Evolutionary conservation across 441 rosid species (phyloP).

Genomic region (Viola pubescens): DNA sequence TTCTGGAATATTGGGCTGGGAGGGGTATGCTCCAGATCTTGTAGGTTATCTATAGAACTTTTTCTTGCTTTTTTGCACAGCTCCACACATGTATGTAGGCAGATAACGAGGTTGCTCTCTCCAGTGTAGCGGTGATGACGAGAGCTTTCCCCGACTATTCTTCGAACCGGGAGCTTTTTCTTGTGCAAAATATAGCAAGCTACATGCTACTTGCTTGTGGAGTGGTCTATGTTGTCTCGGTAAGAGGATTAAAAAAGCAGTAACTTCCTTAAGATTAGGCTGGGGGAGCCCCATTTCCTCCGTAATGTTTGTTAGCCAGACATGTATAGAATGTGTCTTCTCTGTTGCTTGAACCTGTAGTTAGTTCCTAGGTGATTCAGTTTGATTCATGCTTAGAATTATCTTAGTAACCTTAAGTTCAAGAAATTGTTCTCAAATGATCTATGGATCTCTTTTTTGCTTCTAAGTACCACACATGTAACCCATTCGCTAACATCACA

Average conservation of each 20-base stretch:
- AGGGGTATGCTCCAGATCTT: slow-evolving; percentile 99
- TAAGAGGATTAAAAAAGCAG: slow-evolving; percentile 23
- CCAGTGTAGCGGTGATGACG: slow-evolving; percentile 94
- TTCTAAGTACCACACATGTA: too few species aligned
- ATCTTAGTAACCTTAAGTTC: neutral
- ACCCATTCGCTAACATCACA: too few species aligned
- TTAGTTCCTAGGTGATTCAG: neutral
- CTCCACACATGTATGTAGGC: neutral
- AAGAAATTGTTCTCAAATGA: neutral
- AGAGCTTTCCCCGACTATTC: slow-evolving; percentile 77
- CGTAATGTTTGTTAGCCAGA: too few species aligned
- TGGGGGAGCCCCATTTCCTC: neutral
- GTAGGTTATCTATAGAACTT: slow-evolving; percentile 40
- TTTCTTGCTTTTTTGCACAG: neutral
- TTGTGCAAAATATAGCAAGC: slow-evolving; percentile 73
- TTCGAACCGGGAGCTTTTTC: slow-evolving; percentile 39
- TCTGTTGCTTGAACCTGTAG: neutral
- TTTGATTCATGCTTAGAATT: neutral
- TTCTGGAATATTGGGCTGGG: slow-evolving; percentile 87
- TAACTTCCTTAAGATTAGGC: neutral
- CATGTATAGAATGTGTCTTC: too few species aligned
- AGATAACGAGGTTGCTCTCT: slow-evolving; percentile 11
- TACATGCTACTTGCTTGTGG: slow-evolving; percentile 91
- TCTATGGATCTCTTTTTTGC: neutral
- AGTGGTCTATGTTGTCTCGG: slow-evolving; percentile 54